These are phyloP conservation scores for Serpula lacrymans DNA, from an alignment of 768 basidiomycete genomes.

Conservation along the genomic window DNA sequence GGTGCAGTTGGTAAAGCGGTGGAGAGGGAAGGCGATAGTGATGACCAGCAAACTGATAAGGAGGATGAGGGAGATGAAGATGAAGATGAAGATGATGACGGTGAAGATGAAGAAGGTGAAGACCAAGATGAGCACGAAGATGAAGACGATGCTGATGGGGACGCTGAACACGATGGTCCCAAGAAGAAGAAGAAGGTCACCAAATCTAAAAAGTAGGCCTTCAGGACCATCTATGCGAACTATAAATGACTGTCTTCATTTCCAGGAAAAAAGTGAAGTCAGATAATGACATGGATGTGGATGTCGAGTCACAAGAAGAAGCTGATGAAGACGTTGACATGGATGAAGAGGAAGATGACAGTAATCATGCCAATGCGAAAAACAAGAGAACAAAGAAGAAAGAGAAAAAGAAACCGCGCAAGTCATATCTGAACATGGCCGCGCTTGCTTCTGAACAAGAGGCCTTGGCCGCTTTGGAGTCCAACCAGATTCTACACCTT, in stretches of 20 bases:
- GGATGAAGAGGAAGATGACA: slow-evolving; percentile 37
- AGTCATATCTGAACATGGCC: slow-evolving; percentile 69
- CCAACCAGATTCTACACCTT: slow-evolving; percentile 60
- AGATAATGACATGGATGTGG: slow-evolving; percentile 59
- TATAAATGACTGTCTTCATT: slow-evolving; percentile 4
- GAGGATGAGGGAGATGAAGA: slow-evolving; percentile 30
- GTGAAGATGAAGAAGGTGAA: slow-evolving; percentile 11
- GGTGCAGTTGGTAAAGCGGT: slow-evolving; percentile 61
- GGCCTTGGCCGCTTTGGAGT: slow-evolving; percentile 65
- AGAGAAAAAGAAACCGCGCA: slow-evolving; percentile 53
- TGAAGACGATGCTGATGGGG: slow-evolving; percentile 24
- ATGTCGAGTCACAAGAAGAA: slow-evolving; percentile 36
- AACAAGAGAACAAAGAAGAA: slow-evolving; percentile 41
- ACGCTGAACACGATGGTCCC: slow-evolving; percentile 16
- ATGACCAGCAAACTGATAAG: slow-evolving; percentile 33
- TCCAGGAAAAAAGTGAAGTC: slow-evolving; percentile 26
- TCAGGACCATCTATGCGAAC: too few relatives aligned
- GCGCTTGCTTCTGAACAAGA: slow-evolving; percentile 69
- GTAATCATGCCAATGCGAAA: slow-evolving; percentile 15
- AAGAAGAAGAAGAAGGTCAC: slow-evolving; percentile 24
- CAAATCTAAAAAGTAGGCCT: too few relatives aligned
- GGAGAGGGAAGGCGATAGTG: slow-evolving; percentile 35
- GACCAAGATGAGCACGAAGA: slow-evolving; percentile 23
- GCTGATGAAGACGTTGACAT: slow-evolving; percentile 34
- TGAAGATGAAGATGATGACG: slow-evolving; percentile 28